Evolutionary conservation across 1,139 yeast genomes (phyloP), one percentile per base, ranked within the genome.

Genomic region (Protomyces arabidopsidicola): DNA sequence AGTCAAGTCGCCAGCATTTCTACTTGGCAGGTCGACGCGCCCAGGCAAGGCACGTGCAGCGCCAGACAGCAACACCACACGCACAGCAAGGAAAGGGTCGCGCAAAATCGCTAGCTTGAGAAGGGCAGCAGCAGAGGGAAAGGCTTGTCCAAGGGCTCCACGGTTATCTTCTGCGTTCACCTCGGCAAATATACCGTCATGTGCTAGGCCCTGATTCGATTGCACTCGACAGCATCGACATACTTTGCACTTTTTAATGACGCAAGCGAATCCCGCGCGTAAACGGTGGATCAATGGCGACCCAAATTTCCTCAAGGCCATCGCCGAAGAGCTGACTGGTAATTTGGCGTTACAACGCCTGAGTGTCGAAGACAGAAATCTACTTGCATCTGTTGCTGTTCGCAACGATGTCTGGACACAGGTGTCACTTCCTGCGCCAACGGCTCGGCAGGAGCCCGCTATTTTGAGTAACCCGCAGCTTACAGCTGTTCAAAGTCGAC

Each of bases 211-310:
- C 8, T 27, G 31, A 27, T 27, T 5, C 31, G 6, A 27, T n/a
- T n/a, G n/a, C n/a, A n/a, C n/a, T n/a, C n/a, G 31, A 2, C 31
- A 27, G 31, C 31, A 27, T 4, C 31, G 31, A 27, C 31, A 27
- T 8, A 27, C 31, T 27, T 27, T 8, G 31, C 6, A 27, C 31
- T 27, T 27, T 24, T 27, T 8, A 39, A 22, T 34, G 62, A 34
- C 53, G 42, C 22, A 18, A 3, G 12, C 22, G 48, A 42, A 42
- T 42, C 48, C 48, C 24, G 48, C 48, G 48, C 48, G 48, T 6
- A n/a, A 18, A 20, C 48, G 48, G 34, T 58, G 62, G 62, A 58
- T 58, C 56, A 58, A 58, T 48, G 53, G 53, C 27, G 62, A 58
- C 35, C 22, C 42, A 14, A 31, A 14, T 2, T 58, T 58, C 24